phyloP scores from a whole-genome alignment of 176 grass and related monocot species.

The Zoysia pacifica region DNA sequence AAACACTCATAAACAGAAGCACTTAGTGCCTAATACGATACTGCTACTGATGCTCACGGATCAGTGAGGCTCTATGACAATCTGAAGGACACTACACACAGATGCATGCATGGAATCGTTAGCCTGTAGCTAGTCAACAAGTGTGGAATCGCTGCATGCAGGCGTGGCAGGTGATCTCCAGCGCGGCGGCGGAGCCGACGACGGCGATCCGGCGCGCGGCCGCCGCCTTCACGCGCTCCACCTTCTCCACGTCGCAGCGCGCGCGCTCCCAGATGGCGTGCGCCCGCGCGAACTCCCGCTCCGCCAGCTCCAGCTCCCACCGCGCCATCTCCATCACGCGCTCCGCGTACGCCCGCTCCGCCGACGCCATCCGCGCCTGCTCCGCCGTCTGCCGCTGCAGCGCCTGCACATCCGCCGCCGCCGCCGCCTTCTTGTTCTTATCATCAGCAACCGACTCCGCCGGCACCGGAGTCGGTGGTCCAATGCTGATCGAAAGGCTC shows the following conservation, averaged over 20 bases:
- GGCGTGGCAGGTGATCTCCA: constrained; percentile 88
- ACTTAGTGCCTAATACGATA: background rate
- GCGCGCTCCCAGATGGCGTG: constrained; percentile 73
- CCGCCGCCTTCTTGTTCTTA: constrained; percentile 18
- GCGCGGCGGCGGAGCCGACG: constrained; percentile 40
- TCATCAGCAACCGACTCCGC: background rate
- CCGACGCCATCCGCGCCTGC: constrained; percentile 64
- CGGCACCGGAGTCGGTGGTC: constrained; percentile 1
- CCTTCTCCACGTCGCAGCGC: constrained; percentile 67
- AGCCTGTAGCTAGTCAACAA: background rate
- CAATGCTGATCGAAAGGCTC: constrained; percentile 67
- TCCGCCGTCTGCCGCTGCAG: constrained; percentile 66
- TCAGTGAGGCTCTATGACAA: too few relatives aligned
- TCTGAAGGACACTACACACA: too few relatives aligned
- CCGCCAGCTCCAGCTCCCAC: constrained; percentile 71
- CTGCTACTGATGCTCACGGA: too few relatives aligned
- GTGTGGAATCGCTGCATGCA: constrained; percentile 66
- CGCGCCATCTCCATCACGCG: constrained; percentile 73
- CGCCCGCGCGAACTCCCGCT: constrained; percentile 75
- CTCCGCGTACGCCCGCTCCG: constrained; percentile 74
- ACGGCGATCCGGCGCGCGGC: constrained; percentile 41
- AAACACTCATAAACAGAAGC: background rate
- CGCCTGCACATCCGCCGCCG: constrained; percentile 28
- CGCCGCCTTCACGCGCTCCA: constrained; percentile 71
- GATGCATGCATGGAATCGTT: background rate